Percentiles rank a stretch among this genome's conserved stretches.
Conservation (phyloP, 306 rosid genomes). For the Cyamopsis tetragonoloba region DNA sequence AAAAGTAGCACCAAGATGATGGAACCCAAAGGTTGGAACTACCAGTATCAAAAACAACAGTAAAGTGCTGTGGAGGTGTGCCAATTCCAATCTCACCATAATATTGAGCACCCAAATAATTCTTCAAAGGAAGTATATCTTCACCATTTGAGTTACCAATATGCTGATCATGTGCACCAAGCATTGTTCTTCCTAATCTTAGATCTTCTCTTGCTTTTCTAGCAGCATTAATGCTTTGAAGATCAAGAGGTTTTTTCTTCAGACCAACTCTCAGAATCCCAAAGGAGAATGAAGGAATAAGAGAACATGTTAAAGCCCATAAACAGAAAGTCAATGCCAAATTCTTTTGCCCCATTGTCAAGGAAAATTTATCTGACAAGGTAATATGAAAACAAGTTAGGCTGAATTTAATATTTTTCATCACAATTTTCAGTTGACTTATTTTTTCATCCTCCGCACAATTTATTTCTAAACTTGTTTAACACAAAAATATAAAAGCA, state of each 20-base stretch:
- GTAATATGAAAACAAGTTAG: constrained; percentile 15
- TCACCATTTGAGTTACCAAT: constrained; percentile 35
- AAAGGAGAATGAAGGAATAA: constrained; percentile 57
- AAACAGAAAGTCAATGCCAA: constrained; percentile 45
- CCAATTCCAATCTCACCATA: constrained; percentile 86
- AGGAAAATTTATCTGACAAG: constrained; percentile 20
- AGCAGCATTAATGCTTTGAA: constrained; percentile 51
- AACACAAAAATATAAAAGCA: background rate
- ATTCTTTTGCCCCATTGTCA: constrained; percentile 53
- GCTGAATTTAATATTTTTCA: background rate
- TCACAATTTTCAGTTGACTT: background rate
- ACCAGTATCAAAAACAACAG: constrained; percentile 86
- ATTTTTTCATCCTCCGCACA: background rate
- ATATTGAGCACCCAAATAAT: constrained; percentile 85
- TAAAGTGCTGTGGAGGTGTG: constrained; percentile 74
- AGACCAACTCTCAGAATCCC: constrained; percentile 57
- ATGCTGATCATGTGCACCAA: constrained; percentile 19
- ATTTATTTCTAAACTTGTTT: background rate
- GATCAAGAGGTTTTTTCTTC: constrained; percentile 63
- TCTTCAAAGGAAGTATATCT: constrained; percentile 53
- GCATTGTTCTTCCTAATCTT: constrained; percentile 32
- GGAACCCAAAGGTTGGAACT: constrained; percentile 96
- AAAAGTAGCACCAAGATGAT: constrained; percentile 72
- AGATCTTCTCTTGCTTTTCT: constrained; percentile 38
- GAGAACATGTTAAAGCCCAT: constrained; percentile 55